Evolutionary conservation across 495 filamentous ascomycete genomes (phyloP), one percentile per base, ranked within the genome.

Genomic region (Margaritispora aquatica): DNA sequence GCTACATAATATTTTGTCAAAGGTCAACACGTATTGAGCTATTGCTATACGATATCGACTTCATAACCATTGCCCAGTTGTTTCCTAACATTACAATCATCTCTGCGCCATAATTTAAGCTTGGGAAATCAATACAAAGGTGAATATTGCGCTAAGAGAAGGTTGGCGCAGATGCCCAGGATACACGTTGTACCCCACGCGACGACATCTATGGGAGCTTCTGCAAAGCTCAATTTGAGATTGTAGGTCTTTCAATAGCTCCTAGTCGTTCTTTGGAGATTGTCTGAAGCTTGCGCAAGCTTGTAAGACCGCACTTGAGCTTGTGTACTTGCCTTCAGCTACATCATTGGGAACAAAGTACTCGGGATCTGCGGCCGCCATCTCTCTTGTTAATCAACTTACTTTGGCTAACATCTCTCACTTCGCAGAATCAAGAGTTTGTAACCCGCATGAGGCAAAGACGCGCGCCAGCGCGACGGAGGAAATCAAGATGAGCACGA

Each of bases 401-500:
- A 38, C 51, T 34, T 55, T 50, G 4, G 29, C 58, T 61, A 61
- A 61, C 31, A 1, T 26, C 17, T 44, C 15, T 34, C n/a, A 21
- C 26, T 26, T 49, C 26, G 19, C 19, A 50, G 20, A 24, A 50
- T 24, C 9, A 15, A 36, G 61, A 54, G 26, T 41, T 8, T 8
- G 1, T 53, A 55, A 49, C 55, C 62, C 54, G 62, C 62, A 68
- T 68, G 66, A 63, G 41, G 41, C 59, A 60, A 60, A 61, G 36
- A 36, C 23, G 44, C 24, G 63, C 63, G 57, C 26, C 44, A 52
- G 41, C 53, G 31, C 56, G 55, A 51, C 36, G 59, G 66, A 66
- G 63, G 63, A 58, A n/a, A 31, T 24, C 50, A 66, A 19, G 38
- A 68, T 69, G 63, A 62, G 60, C 27, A 81, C 79, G 76, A 69